Base-by-base conservation (phyloP, 306 rosid species). In the Rosa chinensis region DNA sequence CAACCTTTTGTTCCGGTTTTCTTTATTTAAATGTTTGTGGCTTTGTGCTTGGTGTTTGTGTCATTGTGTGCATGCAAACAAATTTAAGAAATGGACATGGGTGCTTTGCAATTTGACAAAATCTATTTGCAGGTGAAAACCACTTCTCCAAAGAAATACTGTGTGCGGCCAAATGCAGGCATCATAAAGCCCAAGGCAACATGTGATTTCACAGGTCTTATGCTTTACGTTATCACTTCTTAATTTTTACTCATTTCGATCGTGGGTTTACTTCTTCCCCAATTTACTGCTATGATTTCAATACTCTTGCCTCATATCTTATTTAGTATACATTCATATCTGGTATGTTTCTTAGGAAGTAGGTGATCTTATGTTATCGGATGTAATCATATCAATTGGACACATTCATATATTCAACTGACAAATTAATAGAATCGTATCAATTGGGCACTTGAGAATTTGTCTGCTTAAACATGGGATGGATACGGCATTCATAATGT, bases 141-240 rank as follows among this genome's bases (percentile, higher is more conserved):
- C 10, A 95, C 99, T 5, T 95, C 97, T 23, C 99, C 99, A 0
- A 95, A 90, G 82, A 95, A 88, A 73, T 95, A 95, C 64, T 91
- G 98, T 13, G 99, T 95, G 75, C 88, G 98, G 66, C 99, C 99
- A 52, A 95, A 95, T 79, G 78, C 85, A 16, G 98, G 99, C 83
- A 71, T 95, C 72, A 79, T 95, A 82, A 89, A 86, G 82, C 99
- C 98, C 43, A 85, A 82, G 42, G 86, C 80, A 66, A 88, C 73
- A 66, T 79, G 85, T 78, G 97, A 90, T 79, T 93, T 95, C 77
- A 93, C 97, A 78, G 99, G 99, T 95, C 74, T 84, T 49, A 17
- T 79, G 70, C 20, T 77, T 25, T 5, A 53, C 70, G 35, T 79
- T 68, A 70, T 47, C 28, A 37, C 49, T 13, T 52, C 79, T 77